A percentile compares a stretch with the other conserved stretches of the same genome.
phyloP scores from a whole-genome alignment of 148 eudicot species.

The Hydrangea macrophylla region DNA sequence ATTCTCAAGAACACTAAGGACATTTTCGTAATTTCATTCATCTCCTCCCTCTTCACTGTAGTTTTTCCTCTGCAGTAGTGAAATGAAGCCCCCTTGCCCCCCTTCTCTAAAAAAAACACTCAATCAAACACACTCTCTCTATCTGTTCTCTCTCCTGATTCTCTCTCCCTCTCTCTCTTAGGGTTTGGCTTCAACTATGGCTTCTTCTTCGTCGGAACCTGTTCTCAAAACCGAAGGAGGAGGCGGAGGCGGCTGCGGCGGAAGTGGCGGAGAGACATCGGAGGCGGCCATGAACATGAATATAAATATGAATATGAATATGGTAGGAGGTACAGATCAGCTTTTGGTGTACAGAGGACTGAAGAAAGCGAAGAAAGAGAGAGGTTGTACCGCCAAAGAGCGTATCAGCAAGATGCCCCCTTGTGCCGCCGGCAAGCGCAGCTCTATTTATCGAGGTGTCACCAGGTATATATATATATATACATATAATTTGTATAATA shows the following conservation, averaged over 20 bases:
- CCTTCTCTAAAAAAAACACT: no score
- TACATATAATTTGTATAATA: neutral
- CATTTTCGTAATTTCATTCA: neutral
- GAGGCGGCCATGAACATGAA: constrained; percentile 16
- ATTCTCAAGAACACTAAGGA: neutral
- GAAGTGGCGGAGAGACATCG: constrained; percentile 33
- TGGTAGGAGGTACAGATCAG: constrained; percentile 23
- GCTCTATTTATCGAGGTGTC: constrained; percentile 97
- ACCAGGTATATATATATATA: constrained; percentile 49
- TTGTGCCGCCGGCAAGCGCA: constrained; percentile 96
- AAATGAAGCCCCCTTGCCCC: neutral
- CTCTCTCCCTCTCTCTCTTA: neutral
- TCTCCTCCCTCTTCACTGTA: neutral
- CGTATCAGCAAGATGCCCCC: constrained; percentile 99
- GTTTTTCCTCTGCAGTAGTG: neutral
- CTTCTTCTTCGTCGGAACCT: constrained; percentile 32
- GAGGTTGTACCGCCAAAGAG: constrained; percentile 94
- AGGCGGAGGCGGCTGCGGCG: constrained; percentile 31
- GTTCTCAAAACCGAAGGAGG: constrained; percentile 33
- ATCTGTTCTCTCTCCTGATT: neutral
- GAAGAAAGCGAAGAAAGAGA: constrained; percentile 75
- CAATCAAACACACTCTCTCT: neutral
- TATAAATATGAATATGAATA: no score
- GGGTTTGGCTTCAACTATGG: constrained; percentile 21
- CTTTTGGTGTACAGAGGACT: constrained; percentile 37